phyloP scores from a whole-genome alignment of 306 rosid species.

The cucumber (Cucumis sativus) region DNA sequence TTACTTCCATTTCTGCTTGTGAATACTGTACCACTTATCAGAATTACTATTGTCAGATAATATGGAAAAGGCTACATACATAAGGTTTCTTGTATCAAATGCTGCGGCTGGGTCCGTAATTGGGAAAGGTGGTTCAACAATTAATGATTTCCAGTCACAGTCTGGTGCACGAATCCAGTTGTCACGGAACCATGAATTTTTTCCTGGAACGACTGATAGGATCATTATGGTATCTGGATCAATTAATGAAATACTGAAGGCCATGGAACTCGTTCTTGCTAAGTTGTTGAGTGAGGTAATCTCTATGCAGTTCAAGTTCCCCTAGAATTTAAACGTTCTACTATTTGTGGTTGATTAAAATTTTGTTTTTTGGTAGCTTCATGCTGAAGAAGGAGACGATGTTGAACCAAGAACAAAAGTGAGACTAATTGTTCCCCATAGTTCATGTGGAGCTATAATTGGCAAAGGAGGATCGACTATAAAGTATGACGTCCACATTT shows the following conservation, averaged over 20 bases:
- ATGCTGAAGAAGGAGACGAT: constrained; percentile 70
- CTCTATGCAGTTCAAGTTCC: constrained; percentile 8
- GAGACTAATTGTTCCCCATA: constrained; percentile 86
- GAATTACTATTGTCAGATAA: constrained; percentile 45
- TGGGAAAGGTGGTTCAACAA: constrained; percentile 99
- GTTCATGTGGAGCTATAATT: constrained; percentile 98
- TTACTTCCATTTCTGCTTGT: background rate
- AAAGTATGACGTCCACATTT: constrained; percentile 41
- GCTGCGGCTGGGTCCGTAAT: constrained; percentile 99
- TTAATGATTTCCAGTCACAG: constrained; percentile 92
- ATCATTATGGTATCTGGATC: constrained; percentile 94
- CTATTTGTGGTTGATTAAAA: constrained; percentile 9
- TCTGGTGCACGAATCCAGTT: constrained; percentile 98
- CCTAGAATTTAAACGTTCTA: background rate
- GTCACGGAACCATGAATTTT: constrained; percentile 93
- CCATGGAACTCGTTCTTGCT: constrained; percentile 79
- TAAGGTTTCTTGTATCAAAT: constrained; percentile 91
- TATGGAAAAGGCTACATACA: constrained; percentile 70
- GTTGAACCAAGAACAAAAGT: constrained; percentile 79
- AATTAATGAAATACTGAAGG: constrained; percentile 62
- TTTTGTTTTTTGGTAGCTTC: constrained; percentile 40
- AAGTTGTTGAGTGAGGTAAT: constrained; percentile 93
- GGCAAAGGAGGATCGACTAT: constrained; percentile 99
- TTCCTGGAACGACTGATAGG: constrained; percentile 97
- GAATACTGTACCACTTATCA: background rate